Conservation (phyloP, 495 filamentous ascomycete species). For the Penicillium waksmanii region DNA sequence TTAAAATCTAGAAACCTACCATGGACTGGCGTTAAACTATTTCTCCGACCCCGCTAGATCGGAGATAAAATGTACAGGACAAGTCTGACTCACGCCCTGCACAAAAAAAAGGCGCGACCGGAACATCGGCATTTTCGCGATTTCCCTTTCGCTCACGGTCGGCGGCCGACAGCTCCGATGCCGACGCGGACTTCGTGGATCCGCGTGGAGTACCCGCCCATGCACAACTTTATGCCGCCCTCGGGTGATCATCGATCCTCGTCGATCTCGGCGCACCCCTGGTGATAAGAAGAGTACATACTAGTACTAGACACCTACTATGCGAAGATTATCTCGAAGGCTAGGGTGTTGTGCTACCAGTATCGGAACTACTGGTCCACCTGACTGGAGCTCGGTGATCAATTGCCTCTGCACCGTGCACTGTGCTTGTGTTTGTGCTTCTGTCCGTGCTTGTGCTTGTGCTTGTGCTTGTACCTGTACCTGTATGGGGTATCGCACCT, state of each 20-base stretch:
- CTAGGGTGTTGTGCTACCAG: too few relatives aligned
- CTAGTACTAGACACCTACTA: too few relatives aligned
- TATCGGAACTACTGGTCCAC: background rate
- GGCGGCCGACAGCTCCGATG: background rate
- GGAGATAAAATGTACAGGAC: background rate
- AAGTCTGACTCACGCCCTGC: background rate
- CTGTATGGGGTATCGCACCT: too few relatives aligned
- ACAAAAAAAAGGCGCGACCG: background rate
- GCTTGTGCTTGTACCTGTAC: background rate
- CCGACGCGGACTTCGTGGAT: background rate
- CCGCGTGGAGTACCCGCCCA: background rate
- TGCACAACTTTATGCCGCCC: conserved; percentile 2
- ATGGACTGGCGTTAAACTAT: background rate
- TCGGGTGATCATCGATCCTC: conserved; percentile 4
- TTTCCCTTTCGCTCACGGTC: background rate
- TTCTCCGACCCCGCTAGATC: background rate
- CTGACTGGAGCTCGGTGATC: background rate
- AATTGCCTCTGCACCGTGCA: too few relatives aligned
- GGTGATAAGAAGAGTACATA: too few relatives aligned
- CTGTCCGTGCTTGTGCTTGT: background rate
- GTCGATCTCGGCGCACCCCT: background rate
- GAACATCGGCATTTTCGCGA: background rate
- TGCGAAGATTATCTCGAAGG: too few relatives aligned
- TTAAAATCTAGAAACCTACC: too few relatives aligned
- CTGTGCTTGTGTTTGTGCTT: background rate